These are phyloP conservation scores for Acaromyces ingoldii DNA, from an alignment of 1,284 basidiomycete species.

Conservation along the genomic window DNA sequence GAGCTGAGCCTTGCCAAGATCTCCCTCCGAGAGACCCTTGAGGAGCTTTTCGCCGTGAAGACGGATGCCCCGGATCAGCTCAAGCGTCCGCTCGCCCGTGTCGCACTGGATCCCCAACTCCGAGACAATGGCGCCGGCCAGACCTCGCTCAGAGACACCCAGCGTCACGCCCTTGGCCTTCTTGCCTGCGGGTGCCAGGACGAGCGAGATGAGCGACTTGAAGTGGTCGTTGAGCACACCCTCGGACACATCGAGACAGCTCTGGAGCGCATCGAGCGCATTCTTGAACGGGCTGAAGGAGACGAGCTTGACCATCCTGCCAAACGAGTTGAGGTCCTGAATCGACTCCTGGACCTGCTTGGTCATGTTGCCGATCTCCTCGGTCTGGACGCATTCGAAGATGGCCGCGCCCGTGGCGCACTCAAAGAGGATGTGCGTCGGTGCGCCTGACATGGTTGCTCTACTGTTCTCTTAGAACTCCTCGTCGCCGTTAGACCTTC, in stretches of 20 bases:
- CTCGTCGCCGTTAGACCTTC: too few relatives aligned
- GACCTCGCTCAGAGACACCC: conserved; percentile 72
- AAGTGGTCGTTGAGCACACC: conserved; percentile 89
- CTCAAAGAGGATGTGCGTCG: conserved; percentile 81
- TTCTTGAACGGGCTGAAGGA: conserved; percentile 94
- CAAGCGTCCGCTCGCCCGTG: conserved; percentile 76
- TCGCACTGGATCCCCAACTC: conserved; percentile 76
- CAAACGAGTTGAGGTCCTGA: conserved; percentile 78
- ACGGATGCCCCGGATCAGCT: conserved; percentile 88
- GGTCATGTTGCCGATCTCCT: conserved; percentile 81
- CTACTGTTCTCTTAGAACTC: too few relatives aligned
- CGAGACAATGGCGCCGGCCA: conserved; percentile 77
- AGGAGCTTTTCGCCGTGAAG: conserved; percentile 87
- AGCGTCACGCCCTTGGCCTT: conserved; percentile 70
- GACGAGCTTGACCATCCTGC: conserved; percentile 85
- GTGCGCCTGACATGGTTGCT: conserved; percentile 45
- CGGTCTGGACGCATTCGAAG: conserved; percentile 81
- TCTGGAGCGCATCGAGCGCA: conserved; percentile 92
- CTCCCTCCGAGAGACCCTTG: conserved; percentile 67
- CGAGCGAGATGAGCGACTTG: conserved; percentile 79
- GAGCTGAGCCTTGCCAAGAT: conserved; percentile 79
- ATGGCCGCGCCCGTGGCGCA: conserved; percentile 91
- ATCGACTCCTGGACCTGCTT: conserved; percentile 69
- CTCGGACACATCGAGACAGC: conserved; percentile 93
- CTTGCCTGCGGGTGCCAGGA: conserved; percentile 74